A percentile compares a stretch with the other conserved stretches of the same genome.
Conservation (phyloP, 2,329 filamentous ascomycete species). For the Hymenoscyphus infarciens region DNA sequence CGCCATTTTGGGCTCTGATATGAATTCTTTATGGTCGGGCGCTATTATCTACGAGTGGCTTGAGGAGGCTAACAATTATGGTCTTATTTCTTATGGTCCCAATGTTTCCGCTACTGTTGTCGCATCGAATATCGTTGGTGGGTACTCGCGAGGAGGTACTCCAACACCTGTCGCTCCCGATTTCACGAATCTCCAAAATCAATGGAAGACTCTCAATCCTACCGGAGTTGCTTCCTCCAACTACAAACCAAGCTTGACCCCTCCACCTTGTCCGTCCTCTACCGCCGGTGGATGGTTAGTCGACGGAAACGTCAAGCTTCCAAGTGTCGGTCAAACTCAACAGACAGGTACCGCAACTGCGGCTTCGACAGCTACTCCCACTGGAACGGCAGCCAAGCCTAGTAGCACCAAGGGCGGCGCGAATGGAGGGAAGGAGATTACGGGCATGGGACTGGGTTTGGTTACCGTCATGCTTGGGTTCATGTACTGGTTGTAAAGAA, state of each 20-base stretch:
- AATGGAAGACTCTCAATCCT: conserved; percentile 71
- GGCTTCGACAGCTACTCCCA: conserved; percentile 28
- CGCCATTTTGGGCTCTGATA: conserved; percentile 70
- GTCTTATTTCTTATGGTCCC: conserved; percentile 71
- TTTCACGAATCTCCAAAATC: conserved; percentile 70
- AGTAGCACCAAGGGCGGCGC: conserved; percentile 41
- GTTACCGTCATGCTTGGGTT: conserved; percentile 51
- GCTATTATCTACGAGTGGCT: conserved; percentile 91
- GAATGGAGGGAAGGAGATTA: conserved; percentile 45
- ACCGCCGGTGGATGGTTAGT: conserved; percentile 71
- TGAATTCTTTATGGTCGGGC: conserved; percentile 69
- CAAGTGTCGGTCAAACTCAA: conserved; percentile 53
- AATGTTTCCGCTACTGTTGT: conserved; percentile 49
- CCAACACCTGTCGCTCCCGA: conserved; percentile 72
- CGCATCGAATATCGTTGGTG: conserved; percentile 56
- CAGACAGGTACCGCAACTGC: conserved; percentile 17
- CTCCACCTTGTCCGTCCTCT: conserved; percentile 66
- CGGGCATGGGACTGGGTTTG: conserved; percentile 48
- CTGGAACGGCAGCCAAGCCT: conserved; percentile 36
- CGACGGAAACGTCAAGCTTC: conserved; percentile 64
- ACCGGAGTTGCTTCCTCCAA: conserved; percentile 62
- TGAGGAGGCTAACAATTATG: conserved; percentile 78
- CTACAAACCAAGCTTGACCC: conserved; percentile 61
- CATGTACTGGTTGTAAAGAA: conserved; percentile 45
- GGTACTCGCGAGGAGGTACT: conserved; percentile 67